phyloP scores from a whole-genome alignment of 148 eudicot species.

The Gaultheria prostrata region DNA sequence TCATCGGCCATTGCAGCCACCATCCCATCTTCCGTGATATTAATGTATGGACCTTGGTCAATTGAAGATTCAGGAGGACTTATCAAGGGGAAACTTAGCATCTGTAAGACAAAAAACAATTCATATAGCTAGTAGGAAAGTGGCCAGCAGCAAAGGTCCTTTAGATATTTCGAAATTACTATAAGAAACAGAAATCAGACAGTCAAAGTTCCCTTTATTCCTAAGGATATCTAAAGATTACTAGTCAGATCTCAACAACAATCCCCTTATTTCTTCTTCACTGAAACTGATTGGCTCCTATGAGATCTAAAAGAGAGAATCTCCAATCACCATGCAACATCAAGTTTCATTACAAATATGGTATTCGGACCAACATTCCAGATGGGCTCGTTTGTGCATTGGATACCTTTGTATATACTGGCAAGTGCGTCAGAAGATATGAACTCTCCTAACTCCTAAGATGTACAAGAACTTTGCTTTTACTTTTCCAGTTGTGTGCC shows the following conservation, averaged over 20 bases:
- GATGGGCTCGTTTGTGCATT: background rate
- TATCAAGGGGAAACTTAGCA: constrained; percentile 26
- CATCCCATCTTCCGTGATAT: constrained; percentile 54
- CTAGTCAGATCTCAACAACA: background rate
- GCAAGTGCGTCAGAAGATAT: background rate
- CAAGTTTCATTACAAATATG: background rate
- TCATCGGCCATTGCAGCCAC: constrained; percentile 47
- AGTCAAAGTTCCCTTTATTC: background rate
- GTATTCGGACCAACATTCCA: background rate
- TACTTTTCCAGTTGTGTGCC: background rate
- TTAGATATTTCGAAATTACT: background rate
- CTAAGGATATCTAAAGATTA: background rate
- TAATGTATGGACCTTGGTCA: constrained; percentile 69
- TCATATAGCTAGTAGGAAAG: background rate
- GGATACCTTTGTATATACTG: background rate
- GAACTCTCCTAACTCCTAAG: background rate
- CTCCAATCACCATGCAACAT: background rate
- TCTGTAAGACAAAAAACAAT: constrained; percentile 23
- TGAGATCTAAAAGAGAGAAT: background rate
- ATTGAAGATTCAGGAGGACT: constrained; percentile 47
- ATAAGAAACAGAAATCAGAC: constrained; percentile 4
- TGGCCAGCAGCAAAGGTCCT: background rate
- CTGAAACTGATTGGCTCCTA: background rate
- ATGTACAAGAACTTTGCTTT: background rate
- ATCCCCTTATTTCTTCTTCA: background rate